phyloP scores from a whole-genome alignment of 225 moss, liverwort and hornwort species.

The Thuidium tamariscinum region DNA sequence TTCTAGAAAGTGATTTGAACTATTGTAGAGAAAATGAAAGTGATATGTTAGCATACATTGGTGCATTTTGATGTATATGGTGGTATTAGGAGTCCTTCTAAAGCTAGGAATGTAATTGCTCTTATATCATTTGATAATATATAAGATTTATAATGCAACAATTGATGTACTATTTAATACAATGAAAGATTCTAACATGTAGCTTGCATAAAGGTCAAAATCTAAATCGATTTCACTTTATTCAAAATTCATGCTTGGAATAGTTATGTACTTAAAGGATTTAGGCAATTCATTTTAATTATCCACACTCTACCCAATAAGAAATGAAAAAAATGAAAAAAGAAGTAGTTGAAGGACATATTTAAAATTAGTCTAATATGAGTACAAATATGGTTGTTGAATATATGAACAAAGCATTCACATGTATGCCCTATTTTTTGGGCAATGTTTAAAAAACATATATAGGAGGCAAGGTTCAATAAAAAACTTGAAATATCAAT shows the following conservation, averaged over 20 bases:
- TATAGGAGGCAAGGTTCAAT: not conserved
- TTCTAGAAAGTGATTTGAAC: not conserved
- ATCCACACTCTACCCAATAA: too few species aligned
- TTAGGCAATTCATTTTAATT: not conserved
- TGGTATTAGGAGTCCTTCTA: not conserved
- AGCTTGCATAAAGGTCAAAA: not conserved
- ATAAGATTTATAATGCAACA: not conserved
- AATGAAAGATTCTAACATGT: not conserved
- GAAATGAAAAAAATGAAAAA: not conserved
- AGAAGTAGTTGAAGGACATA: not conserved
- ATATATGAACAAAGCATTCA: accelerated
- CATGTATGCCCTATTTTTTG: not conserved
- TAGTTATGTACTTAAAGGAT: not conserved
- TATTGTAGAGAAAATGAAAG: not conserved
- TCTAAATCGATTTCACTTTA: not conserved
- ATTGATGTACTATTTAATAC: not conserved
- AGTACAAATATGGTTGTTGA: too few species aligned
- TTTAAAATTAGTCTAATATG: too few species aligned
- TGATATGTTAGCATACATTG: not conserved
- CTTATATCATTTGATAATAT: not conserved
- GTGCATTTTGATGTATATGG: not conserved
- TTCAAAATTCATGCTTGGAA: not conserved
- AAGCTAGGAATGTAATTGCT: not conserved
- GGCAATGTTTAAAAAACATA: not conserved
- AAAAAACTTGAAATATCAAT: not conserved